Evolutionary conservation across 139 green algal genomes (phyloP).

Genomic region (Edaphochlamys debaryana): DNA sequence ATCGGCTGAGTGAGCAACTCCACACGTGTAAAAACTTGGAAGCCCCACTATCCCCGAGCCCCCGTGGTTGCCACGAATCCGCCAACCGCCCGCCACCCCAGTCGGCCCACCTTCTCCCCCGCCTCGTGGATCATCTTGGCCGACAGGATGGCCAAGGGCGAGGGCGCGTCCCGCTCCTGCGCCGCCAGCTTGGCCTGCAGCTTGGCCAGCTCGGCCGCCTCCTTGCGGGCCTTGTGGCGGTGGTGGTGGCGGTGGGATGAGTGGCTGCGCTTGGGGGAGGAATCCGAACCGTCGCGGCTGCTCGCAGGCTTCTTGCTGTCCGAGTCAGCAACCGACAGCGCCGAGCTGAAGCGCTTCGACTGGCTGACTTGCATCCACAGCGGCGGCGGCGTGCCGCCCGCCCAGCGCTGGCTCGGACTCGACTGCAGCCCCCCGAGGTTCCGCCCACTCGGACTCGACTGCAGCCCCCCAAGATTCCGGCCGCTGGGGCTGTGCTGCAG

Average conservation of each 20-base stretch:
- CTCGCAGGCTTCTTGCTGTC: too few relatives aligned
- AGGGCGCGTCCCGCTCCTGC: not conserved
- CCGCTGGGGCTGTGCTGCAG: not conserved
- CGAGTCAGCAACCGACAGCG: not conserved
- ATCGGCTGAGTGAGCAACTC: too few relatives aligned
- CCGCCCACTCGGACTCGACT: too few relatives aligned
- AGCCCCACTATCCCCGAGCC: too few relatives aligned
- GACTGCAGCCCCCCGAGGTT: not conserved
- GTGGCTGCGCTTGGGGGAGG: not conserved
- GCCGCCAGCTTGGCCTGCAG: not conserved
- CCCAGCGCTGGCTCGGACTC: not conserved
- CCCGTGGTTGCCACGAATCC: too few relatives aligned
- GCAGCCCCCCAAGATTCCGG: not conserved
- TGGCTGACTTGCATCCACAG: too few relatives aligned
- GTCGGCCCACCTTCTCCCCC: slow-evolving; percentile 19
- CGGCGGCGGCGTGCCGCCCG: too few relatives aligned
- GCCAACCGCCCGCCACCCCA: not conserved
- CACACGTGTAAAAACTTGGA: not conserved
- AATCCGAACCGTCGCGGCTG: too few relatives aligned
- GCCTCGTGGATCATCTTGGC: not conserved
- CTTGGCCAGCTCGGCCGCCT: not conserved
- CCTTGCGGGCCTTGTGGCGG: not conserved
- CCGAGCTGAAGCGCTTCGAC: not conserved
- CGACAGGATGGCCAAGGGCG: slow-evolving; percentile 4
- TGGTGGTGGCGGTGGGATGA: not conserved